Evolutionary conservation across 345 rosid species (phyloP).

Genomic region (Citrus sinensis): DVS_A1.0 CM039163.1:48571001-48571500

Average conservation of each 20-base stretch:
- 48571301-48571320: constrained; percentile 95
- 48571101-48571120: neutral
- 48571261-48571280: constrained; percentile 89
- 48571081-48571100: neutral
- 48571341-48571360: constrained; percentile 30
- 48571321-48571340: constrained; percentile 87
- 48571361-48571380: constrained; percentile 10
- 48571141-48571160: neutral
- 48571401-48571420: neutral
- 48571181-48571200: neutral
- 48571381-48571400: neutral
- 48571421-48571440: constrained; percentile 44
- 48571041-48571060: neutral
- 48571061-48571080: neutral
- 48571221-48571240: constrained; percentile 42
- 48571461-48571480: constrained; percentile 92
- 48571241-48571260: constrained; percentile 98
- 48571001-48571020: neutral
- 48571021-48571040: neutral
- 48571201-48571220: neutral
- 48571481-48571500: constrained; percentile 81
- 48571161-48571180: neutral
- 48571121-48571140: neutral
- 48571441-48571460: constrained; percentile 81
- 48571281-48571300: constrained; percentile 97